A percentile compares a stretch with the other conserved stretches of the same genome.
Conservation (phyloP, 495 filamentous ascomycete species). For the Podospora sp. region DNA sequence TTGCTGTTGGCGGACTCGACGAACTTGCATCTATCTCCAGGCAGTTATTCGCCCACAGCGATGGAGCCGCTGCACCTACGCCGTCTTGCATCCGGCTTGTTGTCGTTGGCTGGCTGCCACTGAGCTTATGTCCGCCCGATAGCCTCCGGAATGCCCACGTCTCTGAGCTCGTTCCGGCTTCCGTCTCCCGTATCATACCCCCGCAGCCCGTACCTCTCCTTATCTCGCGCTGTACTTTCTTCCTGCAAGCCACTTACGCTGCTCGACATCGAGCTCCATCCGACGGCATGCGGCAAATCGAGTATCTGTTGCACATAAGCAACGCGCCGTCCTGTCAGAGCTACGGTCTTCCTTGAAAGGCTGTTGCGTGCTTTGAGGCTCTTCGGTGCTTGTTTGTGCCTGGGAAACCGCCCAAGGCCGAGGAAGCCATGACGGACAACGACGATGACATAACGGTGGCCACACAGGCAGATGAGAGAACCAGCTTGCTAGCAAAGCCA, state of each 20-base stretch:
- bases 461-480: constrained; percentile 43
- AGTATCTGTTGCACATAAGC: neutral
- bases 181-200: neutral
- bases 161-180: neutral
- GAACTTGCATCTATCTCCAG: neutral
- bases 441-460: neutral
- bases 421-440: constrained; percentile 18
- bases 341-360: neutral
- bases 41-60: neutral
- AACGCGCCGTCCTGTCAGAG: neutral
- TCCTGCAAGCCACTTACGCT: constrained; percentile 3
- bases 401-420: no score
- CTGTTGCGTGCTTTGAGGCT: no score
- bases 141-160: neutral
- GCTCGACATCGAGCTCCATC: neutral
- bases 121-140: neutral
- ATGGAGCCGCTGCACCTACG: neutral
- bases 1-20: neutral
- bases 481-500: constrained; percentile 52
- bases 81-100: neutral
- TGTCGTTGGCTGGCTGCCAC: neutral
- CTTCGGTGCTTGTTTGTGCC: no score
- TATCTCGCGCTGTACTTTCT: constrained; percentile 1
- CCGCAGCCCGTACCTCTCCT: neutral
- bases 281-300: neutral